Percentiles rank a stretch among this genome's conserved stretches.
phyloP scores from a whole-genome alignment of 2,329 filamentous ascomycete species.

The Arthroderma sp. region DNA sequence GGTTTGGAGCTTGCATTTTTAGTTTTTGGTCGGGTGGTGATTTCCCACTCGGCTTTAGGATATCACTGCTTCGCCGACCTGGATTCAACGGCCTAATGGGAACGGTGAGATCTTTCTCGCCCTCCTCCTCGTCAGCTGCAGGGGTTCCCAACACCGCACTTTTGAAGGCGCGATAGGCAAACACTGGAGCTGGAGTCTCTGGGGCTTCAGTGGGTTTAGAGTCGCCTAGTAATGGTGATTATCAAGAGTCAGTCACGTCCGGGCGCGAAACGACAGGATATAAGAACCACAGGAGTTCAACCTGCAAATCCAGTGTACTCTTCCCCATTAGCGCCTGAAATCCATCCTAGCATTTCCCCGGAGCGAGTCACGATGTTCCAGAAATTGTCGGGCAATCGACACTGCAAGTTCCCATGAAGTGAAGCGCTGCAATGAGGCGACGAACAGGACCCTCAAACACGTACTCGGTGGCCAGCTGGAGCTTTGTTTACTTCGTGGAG shows the following conservation, averaged over 20 bases:
- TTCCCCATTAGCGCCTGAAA: slow-evolving; percentile 17
- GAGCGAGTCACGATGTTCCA: background rate
- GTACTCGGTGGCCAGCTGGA: too few relatives aligned
- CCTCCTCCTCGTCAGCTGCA: slow-evolving; percentile 40
- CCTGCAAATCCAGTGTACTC: slow-evolving; percentile 17
- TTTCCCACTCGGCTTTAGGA: slow-evolving; percentile 7
- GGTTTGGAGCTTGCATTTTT: slow-evolving; percentile 2
- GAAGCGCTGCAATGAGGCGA: too few relatives aligned
- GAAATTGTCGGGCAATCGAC: too few relatives aligned
- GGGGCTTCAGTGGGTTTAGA: slow-evolving; percentile 38
- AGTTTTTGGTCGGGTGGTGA: slow-evolving; percentile 5
- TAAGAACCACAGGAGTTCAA: slow-evolving; percentile 10
- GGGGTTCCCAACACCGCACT: slow-evolving; percentile 42
- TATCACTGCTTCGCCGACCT: slow-evolving; percentile 13
- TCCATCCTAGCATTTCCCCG: slow-evolving; percentile 23
- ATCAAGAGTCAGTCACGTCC: slow-evolving; percentile 2
- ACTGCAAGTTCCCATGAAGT: too few relatives aligned
- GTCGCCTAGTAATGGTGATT: slow-evolving; percentile 6
- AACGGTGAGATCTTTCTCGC: slow-evolving; percentile 13
- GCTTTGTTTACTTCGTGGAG: too few relatives aligned
- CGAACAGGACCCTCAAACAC: too few relatives aligned
- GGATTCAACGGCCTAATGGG: slow-evolving; percentile 10
- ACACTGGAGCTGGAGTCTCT: slow-evolving; percentile 53
- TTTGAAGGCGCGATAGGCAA: slow-evolving; percentile 54
- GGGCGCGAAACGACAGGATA: slow-evolving; percentile 2